A percentile compares a stretch with the other conserved stretches of the same genome.
phyloP scores from a whole-genome alignment of 2,329 filamentous ascomycete genomes.

The Neophaeococcomyces mojaviensis region DNA sequence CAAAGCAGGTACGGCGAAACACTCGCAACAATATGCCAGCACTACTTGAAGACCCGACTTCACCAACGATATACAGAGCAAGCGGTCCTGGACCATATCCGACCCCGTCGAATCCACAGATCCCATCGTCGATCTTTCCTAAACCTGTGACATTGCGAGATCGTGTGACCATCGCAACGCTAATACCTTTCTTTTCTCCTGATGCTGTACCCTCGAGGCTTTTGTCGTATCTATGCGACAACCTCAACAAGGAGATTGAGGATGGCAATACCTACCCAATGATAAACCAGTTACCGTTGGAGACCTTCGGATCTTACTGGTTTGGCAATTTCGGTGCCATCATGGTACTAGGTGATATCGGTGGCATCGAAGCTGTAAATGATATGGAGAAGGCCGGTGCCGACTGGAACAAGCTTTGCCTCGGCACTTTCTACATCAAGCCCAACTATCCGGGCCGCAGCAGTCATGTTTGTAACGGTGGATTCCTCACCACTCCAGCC shows the following conservation, averaged over 20 bases:
- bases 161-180: conserved; percentile 72
- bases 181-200: conserved; percentile 73
- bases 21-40: conserved; percentile 55
- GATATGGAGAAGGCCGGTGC: conserved; percentile 45
- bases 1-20: conserved; percentile 1
- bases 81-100: conserved; percentile 61
- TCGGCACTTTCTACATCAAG: conserved; percentile 91
- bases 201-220: conserved; percentile 68
- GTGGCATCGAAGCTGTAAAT: conserved; percentile 49
- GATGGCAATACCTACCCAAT: conserved; percentile 89
- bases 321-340: conserved; percentile 84
- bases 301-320: conserved; percentile 76
- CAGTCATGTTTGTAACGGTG: conserved; percentile 76
- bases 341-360: conserved; percentile 74
- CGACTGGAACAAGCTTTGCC: conserved; percentile 73
- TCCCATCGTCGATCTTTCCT: conserved; percentile 62
- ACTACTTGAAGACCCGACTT: conserved; percentile 68
- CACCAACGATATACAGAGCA: conserved; percentile 61
- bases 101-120: conserved; percentile 51
- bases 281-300: conserved; percentile 66
- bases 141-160: conserved; percentile 76
- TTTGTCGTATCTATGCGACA: conserved; percentile 68
- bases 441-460: conserved; percentile 87
- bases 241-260: conserved; percentile 84
- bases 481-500: conserved; percentile 67